Percentiles rank a stretch among this genome's conserved stretches.
These are phyloP conservation scores for Monosporascus sp. DNA, from an alignment of 2,329 filamentous ascomycete genomes.

Conservation along the genomic window DNA sequence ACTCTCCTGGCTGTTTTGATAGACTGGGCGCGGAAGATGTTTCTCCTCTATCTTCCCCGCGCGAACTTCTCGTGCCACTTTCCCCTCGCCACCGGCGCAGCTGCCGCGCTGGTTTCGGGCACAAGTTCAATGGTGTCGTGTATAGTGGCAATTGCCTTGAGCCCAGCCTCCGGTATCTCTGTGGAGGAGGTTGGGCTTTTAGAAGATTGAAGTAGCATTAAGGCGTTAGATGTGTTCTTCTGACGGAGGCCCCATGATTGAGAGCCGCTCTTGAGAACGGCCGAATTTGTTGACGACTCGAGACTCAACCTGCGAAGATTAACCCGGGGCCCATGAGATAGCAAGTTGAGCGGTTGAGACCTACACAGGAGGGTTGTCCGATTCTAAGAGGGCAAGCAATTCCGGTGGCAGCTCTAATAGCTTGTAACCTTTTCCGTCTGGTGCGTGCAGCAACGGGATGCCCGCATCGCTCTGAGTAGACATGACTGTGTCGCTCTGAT, in stretches of 20 bases:
- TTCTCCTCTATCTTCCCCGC: conserved; percentile 31
- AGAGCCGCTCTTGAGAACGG: conserved; percentile 46
- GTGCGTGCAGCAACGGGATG: conserved; percentile 46
- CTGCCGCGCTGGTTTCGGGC: conserved; percentile 30
- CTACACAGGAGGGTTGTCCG: conserved; percentile 47
- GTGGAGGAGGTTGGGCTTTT: conserved; percentile 6
- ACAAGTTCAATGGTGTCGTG: conserved; percentile 60
- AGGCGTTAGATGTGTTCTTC: conserved; percentile 64
- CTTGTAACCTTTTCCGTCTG: conserved; percentile 48
- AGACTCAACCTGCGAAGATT: conserved; percentile 38
- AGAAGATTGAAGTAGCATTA: conserved; percentile 46
- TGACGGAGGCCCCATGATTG: conserved; percentile 56
- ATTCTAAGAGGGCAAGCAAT: conserved; percentile 50
- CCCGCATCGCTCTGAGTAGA: conserved; percentile 40
- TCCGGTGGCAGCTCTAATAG: conserved; percentile 59
- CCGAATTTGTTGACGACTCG: conserved; percentile 45
- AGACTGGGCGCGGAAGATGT: not conserved
- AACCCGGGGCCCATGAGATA: not conserved
- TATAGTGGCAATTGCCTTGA: conserved; percentile 49
- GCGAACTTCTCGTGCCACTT: conserved; percentile 60
- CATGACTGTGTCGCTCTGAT: conserved; percentile 24
- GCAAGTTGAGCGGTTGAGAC: conserved; percentile 16
- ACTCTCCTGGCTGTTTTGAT: no score
- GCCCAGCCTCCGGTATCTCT: conserved; percentile 27
- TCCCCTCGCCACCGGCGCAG: conserved; percentile 33